These are phyloP conservation scores for Fremontodendron californicum DNA, from an alignment of 345 rosid species.

Conservation along the genomic window DNA sequence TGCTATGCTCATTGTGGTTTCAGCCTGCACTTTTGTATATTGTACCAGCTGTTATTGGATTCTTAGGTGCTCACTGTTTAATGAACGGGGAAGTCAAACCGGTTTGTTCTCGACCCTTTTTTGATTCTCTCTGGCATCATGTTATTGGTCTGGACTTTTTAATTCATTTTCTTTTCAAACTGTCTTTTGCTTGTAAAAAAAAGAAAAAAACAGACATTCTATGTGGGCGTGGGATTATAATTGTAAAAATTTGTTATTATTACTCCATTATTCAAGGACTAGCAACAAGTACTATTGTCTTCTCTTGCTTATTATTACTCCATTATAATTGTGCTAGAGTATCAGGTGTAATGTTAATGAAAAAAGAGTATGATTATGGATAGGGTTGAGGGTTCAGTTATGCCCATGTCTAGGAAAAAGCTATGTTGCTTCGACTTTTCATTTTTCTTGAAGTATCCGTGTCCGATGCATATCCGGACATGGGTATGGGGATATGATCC, in stretches of 20 bases:
- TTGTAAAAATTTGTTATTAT: background rate
- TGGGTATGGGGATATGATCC: too few relatives aligned
- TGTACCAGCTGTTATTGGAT: conserved; percentile 88
- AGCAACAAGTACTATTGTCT: background rate
- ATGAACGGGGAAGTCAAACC: conserved; percentile 93
- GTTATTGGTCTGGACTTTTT: background rate
- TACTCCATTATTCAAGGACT: background rate
- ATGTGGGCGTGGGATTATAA: background rate
- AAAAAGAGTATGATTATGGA: background rate
- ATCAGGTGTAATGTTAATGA: background rate
- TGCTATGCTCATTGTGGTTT: conserved; percentile 6
- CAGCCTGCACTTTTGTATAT: conserved; percentile 97
- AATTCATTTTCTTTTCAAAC: background rate
- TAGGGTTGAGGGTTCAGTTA: background rate
- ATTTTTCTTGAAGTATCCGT: too few relatives aligned
- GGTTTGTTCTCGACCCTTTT: conserved; percentile 40
- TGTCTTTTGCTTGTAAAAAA: background rate
- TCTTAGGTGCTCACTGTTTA: conserved; percentile 78
- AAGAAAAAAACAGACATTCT: background rate
- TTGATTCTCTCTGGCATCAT: background rate
- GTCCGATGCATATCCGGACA: too few relatives aligned
- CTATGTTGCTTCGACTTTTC: too few relatives aligned
- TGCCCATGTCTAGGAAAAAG: background rate
- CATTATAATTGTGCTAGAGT: too few relatives aligned
- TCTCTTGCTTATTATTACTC: too few relatives aligned